These are phyloP conservation scores for Megacollybia platyphylla DNA, from an alignment of 1,284 basidiomycete genomes.

Conservation along the genomic window DNA sequence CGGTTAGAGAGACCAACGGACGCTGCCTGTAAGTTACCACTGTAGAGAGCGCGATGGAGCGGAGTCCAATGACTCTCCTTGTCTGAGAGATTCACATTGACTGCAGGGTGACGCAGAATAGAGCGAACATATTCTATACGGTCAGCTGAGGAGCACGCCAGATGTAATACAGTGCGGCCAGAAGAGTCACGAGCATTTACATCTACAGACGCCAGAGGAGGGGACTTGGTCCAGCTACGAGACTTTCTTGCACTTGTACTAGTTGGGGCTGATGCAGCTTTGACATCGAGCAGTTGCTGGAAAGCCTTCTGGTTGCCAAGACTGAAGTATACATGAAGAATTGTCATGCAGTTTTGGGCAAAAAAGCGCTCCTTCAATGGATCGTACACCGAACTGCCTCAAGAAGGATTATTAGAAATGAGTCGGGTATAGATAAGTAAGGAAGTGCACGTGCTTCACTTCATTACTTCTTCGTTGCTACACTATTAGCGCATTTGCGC, in stretches of 20 bases:
- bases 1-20: slow-evolving; percentile 19
- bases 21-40: slow-evolving; percentile 74
- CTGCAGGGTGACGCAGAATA: slow-evolving; percentile 65
- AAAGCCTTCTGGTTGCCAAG: slow-evolving; percentile 74
- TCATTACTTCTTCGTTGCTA: too few species aligned
- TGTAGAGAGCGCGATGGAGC: slow-evolving; percentile 84
- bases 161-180: slow-evolving; percentile 77
- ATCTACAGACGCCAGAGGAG: slow-evolving; percentile 33
- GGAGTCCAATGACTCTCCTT: slow-evolving; percentile 86
- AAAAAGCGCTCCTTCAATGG: slow-evolving; percentile 3
- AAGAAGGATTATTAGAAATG: too few species aligned
- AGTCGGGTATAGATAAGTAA: too few species aligned
- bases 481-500: too few species aligned
- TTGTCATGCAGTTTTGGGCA: slow-evolving; percentile 43
- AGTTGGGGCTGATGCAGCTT: slow-evolving; percentile 17
- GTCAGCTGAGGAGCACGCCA: slow-evolving; percentile 57
- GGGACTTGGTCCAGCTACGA: slow-evolving; percentile 37
- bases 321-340: slow-evolving; percentile 71
- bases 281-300: slow-evolving; percentile 63
- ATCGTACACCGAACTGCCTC: too few species aligned
- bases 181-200: slow-evolving; percentile 66
- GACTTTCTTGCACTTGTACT: slow-evolving; percentile 50
- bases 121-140: slow-evolving; percentile 72
- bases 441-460: too few species aligned
- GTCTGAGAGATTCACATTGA: slow-evolving; percentile 80